Conservation (phyloP, 2,329 filamentous ascomycete genomes). For the Diaporthe citriasiana region DNA sequence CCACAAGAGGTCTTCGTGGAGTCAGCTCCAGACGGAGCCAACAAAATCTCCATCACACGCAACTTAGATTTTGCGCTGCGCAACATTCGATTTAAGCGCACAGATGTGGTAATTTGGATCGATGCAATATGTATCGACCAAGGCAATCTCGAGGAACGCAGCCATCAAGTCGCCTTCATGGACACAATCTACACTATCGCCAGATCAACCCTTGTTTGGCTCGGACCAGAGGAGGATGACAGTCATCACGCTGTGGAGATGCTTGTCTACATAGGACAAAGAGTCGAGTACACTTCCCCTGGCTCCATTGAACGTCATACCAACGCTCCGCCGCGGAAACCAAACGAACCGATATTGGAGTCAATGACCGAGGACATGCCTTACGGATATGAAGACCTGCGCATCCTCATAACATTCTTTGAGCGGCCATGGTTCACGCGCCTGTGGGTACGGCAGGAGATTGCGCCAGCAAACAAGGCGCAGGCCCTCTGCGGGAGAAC, state of each 20-base stretch:
- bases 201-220: neutral
- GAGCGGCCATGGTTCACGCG: slow-evolving; percentile 6
- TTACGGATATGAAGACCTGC: neutral
- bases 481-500: neutral
- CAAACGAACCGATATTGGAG: neutral
- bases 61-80: slow-evolving; percentile 1
- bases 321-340: neutral
- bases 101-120: neutral
- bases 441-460: slow-evolving; percentile 11
- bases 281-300: neutral
- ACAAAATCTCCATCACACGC: neutral
- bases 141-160: neutral
- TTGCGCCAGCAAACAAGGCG: neutral
- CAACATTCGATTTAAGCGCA: neutral
- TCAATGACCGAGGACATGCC: neutral
- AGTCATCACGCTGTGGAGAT: neutral
- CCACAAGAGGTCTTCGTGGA: neutral
- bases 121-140: slow-evolving; percentile 18
- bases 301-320: neutral
- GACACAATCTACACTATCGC: neutral
- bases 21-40: neutral
- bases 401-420: neutral
- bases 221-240: neutral
- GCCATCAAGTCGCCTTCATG: slow-evolving; percentile 8
- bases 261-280: neutral